phyloP scores from a whole-genome alignment of 106 monocot species.

The Narthecium ossifragum region DNA sequence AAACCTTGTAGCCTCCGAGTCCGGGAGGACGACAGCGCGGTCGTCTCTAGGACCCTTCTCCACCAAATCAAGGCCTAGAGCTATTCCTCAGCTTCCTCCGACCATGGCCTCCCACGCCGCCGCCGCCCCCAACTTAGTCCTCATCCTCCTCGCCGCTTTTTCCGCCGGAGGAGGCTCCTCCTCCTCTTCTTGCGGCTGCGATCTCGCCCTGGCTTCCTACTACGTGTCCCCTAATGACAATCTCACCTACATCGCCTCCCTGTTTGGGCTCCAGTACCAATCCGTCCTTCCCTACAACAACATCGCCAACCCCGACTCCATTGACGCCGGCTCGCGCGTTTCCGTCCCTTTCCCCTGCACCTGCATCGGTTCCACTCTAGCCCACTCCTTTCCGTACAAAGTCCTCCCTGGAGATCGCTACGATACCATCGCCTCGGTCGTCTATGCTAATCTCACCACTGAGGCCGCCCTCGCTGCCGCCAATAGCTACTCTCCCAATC shows the following conservation, averaged over 20 bases:
- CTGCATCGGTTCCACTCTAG: constrained; percentile 1
- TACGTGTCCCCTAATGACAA: background rate
- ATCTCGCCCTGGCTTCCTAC: constrained; percentile 13
- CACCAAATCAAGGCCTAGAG: too few species aligned
- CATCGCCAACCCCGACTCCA: background rate
- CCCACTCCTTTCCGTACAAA: background rate
- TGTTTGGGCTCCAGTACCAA: background rate
- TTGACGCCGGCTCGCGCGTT: background rate
- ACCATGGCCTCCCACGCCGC: too few species aligned
- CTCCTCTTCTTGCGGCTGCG: background rate
- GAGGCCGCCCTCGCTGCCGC: too few species aligned
- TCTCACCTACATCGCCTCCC: constrained; percentile 1
- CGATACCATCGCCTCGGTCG: background rate
- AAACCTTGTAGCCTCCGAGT: too few species aligned
- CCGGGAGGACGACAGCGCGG: too few species aligned
- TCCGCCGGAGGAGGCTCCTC: too few species aligned
- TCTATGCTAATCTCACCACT: constrained; percentile 1
- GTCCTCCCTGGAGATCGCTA: background rate
- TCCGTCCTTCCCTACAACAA: background rate
- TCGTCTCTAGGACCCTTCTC: too few species aligned
- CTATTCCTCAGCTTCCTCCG: too few species aligned
- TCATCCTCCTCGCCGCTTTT: too few species aligned
- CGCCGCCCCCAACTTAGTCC: background rate
- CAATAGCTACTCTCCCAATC: background rate
- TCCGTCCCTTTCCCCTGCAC: background rate